Percentiles rank a stretch among this genome's conserved stretches.
These are phyloP conservation scores for Borovskyia barvae DNA, from an alignment of 208 protist genomes.

Conservation along the genomic window DNA sequence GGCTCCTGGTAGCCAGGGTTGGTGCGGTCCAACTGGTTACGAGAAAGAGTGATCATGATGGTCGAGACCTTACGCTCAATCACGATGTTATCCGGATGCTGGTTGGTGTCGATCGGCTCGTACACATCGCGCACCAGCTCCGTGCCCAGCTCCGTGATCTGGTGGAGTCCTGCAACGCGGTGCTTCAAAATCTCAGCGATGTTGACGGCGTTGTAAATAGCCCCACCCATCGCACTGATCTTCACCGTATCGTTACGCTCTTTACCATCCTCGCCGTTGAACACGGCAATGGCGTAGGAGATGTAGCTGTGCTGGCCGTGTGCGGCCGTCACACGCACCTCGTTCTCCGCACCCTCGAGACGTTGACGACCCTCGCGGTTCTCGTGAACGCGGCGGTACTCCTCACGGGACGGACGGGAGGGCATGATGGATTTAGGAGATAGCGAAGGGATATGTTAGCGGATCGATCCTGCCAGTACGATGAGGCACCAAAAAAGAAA, in stretches of 20 bases:
- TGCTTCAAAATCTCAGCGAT: constrained; percentile 93
- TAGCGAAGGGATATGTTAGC: not conserved
- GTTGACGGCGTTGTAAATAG: constrained; percentile 91
- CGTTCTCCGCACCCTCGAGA: constrained; percentile 72
- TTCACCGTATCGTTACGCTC: constrained; percentile 83
- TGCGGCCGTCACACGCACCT: constrained; percentile 81
- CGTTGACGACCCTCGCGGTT: constrained; percentile 53
- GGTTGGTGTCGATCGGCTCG: constrained; percentile 73
- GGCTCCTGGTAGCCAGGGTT: constrained; percentile 91
- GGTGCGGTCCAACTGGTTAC: constrained; percentile 74
- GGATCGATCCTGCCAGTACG: not conserved
- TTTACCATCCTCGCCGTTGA: constrained; percentile 84
- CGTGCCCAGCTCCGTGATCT: constrained; percentile 86
- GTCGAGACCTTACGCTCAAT: constrained; percentile 86
- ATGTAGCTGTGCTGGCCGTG: constrained; percentile 88
- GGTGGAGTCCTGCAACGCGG: constrained; percentile 88
- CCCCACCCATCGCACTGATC: constrained; percentile 88
- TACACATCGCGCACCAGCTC: constrained; percentile 88
- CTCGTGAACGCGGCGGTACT: constrained; percentile 72
- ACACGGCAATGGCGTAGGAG: constrained; percentile 82
- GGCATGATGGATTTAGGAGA: constrained; percentile 31
- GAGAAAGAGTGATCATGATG: constrained; percentile 89
- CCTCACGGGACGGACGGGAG: constrained; percentile 54
- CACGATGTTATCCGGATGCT: constrained; percentile 66
- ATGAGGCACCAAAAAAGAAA: not conserved